Evolutionary conservation across 2,329 filamentous ascomycete species (phyloP).

Genomic region (Pezicula rhizophila): DNA sequence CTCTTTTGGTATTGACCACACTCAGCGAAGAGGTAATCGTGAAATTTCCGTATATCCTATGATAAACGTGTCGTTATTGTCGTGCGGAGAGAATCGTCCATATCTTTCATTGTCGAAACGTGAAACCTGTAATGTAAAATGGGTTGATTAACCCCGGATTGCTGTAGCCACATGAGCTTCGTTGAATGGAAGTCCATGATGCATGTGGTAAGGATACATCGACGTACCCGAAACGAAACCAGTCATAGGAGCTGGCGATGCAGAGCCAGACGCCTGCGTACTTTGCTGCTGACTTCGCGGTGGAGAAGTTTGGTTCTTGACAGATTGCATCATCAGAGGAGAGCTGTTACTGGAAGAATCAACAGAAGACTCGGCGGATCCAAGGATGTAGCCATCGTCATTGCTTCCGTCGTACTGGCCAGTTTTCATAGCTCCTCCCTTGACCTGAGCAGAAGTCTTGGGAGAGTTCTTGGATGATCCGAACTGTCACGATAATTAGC

Average conservation of each 20-base stretch:
- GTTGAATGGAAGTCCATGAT: constrained; percentile 26
- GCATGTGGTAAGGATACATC: constrained; percentile 28
- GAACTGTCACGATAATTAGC: constrained; percentile 48
- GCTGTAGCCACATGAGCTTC: constrained; percentile 30
- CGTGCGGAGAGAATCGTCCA: constrained; percentile 9
- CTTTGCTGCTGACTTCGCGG: constrained; percentile 20
- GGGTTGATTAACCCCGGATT: constrained; percentile 24
- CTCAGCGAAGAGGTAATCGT: constrained; percentile 25
- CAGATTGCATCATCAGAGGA: constrained; percentile 16
- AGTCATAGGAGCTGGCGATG: constrained; percentile 40
- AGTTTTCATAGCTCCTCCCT: constrained; percentile 39
- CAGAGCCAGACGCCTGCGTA: constrained; percentile 30
- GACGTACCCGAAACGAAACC: constrained; percentile 42
- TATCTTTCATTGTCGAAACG: constrained; percentile 5
- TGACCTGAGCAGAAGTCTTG: constrained; percentile 44
- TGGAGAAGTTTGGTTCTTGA: constrained; percentile 17
- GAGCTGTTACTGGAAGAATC: constrained; percentile 30
- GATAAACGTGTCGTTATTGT: constrained; percentile 4
- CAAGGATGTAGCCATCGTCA: constrained; percentile 30
- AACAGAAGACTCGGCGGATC: constrained; percentile 25
- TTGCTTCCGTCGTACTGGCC: constrained; percentile 38
- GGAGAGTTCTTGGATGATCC: constrained; percentile 53
- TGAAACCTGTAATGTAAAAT: neutral
- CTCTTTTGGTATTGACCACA: constrained; percentile 13
- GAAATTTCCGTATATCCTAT: constrained; percentile 2